Conservation (phyloP, 768 basidiomycete species). For the Pisolithus microcarpus region DNA sequence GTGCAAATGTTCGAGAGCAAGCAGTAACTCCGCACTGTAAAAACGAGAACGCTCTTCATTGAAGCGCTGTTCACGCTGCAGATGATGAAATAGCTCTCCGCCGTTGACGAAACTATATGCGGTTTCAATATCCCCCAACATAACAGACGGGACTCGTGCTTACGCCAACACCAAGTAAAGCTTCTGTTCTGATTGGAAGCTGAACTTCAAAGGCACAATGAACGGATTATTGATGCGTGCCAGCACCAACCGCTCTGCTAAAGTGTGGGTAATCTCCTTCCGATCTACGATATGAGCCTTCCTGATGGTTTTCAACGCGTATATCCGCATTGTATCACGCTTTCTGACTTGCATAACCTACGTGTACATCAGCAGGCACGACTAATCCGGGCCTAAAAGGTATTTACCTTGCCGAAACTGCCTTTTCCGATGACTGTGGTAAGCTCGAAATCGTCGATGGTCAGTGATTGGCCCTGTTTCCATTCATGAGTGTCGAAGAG, state of each 20-base stretch:
- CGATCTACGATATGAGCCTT: constrained; percentile 80
- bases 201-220: constrained; percentile 97
- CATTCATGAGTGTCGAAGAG: neutral
- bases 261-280: constrained; percentile 95
- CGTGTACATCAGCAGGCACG: neutral
- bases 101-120: constrained; percentile 81
- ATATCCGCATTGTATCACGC: constrained; percentile 91
- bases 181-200: constrained; percentile 96
- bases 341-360: constrained; percentile 99
- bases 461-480: constrained; percentile 60
- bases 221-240: constrained; percentile 94
- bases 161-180: constrained; percentile 90
- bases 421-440: constrained; percentile 97
- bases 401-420: constrained; percentile 83
- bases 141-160: constrained; percentile 15
- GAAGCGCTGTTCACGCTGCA: constrained; percentile 96
- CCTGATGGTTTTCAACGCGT: constrained; percentile 87
- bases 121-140: neutral
- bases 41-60: constrained; percentile 93
- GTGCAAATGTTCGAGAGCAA: constrained; percentile 95
- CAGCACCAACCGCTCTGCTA: constrained; percentile 91
- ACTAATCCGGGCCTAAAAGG: neutral
- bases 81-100: constrained; percentile 95
- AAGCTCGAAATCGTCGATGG: constrained; percentile 91
- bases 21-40: constrained; percentile 92